Base-by-base conservation (phyloP, 805 yeast species). In the Candida boleticola region DNA sequence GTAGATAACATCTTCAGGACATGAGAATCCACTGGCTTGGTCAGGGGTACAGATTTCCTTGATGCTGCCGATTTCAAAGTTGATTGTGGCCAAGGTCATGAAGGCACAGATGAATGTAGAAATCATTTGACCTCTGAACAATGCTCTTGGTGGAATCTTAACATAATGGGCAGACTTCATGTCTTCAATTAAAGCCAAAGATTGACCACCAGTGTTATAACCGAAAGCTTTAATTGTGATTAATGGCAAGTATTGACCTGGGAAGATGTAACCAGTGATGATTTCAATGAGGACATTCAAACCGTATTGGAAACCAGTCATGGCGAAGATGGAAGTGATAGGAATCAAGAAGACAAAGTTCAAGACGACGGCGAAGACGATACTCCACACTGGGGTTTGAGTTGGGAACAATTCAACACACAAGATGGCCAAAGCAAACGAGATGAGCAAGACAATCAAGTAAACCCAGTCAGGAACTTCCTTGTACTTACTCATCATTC, bases 401-500 rank as follows among this genome's bases (percentile, higher is more conserved):
- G 78, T 67, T 1, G 78, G 78, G 39, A 67, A 76, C 10, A 71
- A 49, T 37, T 68, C 52, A 10, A 77, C 78, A 45, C 74, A 66
- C 0, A 68, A 49, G 11, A 76, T 57, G 57, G 70, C 60, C 32
- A 41, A 20, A 9, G 27, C 42, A 20, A 43, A 20, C 3, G 46
- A 37, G 16, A 42, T 35, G 5, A 37, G 17, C 10, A 43, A 31
- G 3, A 43, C 17, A 5, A 33, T 31, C 10, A 31, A 17, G 27
- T 37, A 45, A 36, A 40, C 43, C 46, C 46, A 45, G 14, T 42
- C 41, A 7, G 48, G 48, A 10, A 39, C 45, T 23, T 41, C 45
- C 17, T 42, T 42, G 42, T 54, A 72, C 47, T 75, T 64, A 36
- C 72, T 47, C 82, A 80, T 80, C 74, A 79, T 77, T 37, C 63